Base-by-base conservation (phyloP, 495 filamentous ascomycete species). In the Aspergillus ostianus region DNA sequence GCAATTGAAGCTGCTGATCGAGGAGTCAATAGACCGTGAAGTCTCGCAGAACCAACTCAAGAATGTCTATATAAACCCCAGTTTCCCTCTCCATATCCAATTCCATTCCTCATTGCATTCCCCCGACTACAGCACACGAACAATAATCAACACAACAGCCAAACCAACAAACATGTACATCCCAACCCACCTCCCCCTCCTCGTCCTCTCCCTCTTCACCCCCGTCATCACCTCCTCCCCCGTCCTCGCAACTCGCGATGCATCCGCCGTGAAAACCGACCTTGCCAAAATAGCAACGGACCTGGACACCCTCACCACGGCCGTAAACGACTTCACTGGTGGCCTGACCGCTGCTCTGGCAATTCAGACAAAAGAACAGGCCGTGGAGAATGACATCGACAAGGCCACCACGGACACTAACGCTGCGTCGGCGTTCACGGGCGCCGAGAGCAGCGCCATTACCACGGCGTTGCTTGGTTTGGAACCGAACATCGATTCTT, bases 381-480 rank as follows among this genome's bases (percentile, higher is more conserved):
- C 27, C 26, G 46, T 56, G 13, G 55, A 49, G 19, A 18, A 12
- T 2, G 55, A 41, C 55, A 32, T 54, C 52, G n/a, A 54, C n/a
- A 32, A 46, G 27, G 32, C 52, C 1, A 54, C 21, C 2, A 21
- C 8, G 2, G 52, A 54, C 32, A 54, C 52, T 0, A 45, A 45
- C 18, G 52, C 52, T 0, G 52, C 52, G 18, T 17, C 18, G 13
- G 32, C 32, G 18, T 54, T 54, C 18, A 54, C 32, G 8, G 12
- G 4, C 1, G 2, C 6, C 6, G 44, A 56, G 45, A 49, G 45
- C 18, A 49, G 27, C 5, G 30, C 7, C 3, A 48, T 26, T 15
- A 56, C 55, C 12, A 19, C 12, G 17, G 44, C 44, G 2, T 21
- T 49, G 46, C 9, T 56, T 4, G 47, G 17, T 0, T 8, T 54